Evolutionary conservation across 768 basidiomycete genomes (phyloP), one percentile per base, ranked within the genome.

Genomic region (Lyophyllum semitale): DNA sequence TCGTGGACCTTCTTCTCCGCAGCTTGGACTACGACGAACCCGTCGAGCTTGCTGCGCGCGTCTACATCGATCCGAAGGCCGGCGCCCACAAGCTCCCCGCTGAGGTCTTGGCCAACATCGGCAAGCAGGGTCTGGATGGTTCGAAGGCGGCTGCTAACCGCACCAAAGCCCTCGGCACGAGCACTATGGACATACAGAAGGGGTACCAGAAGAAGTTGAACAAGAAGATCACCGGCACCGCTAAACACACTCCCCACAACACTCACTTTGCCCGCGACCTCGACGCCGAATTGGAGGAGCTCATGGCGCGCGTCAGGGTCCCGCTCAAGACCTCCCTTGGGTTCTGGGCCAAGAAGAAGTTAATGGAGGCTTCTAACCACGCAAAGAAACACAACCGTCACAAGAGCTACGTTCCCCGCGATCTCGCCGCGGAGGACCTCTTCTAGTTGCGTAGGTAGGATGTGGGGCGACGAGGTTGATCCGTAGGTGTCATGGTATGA

Each of bases 111-210:
- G 48, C 48, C 2, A 23, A 49, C 12, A 49, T 49, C 22, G 48
- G 48, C n/a, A 49, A 49, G 33, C 48, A 49, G 33, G 48, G 48
- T 23, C 26, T 49, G 20, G 48, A 49, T 25, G 48, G 48, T 3
- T 49, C 48, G 32, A 49, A 49, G 18, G 17, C 20, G 2, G 33
- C 48, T 13, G 48, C 48, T 22, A 33, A 49, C 18, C 48, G 48
- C 2, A 33, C 48, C 7, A 49, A 49, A 33, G 17, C 33, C 17
- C 33, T 49, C 8, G 48, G 48, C 2, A 49, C 48, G 20, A 49
- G 13, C 33, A 12, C 7, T 13, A 49, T 37, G 48, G 48, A 49
- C 12, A 49, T 49, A 13, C 48, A 49, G 48, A 49, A 11, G 33
- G 48, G 13, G 2, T 49, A 49, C 22, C 32, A 49, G 22, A 2